Base-by-base conservation (phyloP, 2,329 filamentous ascomycete genomes). In the Arthrobotrys conoides region DNA sequence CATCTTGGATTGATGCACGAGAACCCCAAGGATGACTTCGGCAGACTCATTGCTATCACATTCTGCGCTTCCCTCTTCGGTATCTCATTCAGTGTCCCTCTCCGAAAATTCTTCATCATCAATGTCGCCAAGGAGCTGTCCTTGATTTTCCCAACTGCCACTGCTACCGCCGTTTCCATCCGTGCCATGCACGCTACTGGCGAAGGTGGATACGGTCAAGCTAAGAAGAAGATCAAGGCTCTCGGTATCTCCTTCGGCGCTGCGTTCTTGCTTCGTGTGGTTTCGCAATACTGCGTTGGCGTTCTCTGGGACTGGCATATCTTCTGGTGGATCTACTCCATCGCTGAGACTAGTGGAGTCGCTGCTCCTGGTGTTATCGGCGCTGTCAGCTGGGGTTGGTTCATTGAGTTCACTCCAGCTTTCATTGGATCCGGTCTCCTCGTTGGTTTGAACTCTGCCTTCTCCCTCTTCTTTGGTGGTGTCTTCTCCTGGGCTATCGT, bases 101-200 rank as follows among this genome's bases (percentile, higher is more conserved):
- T 90, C n/a, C 88, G 90, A 75, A 90, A 90, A 82, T 91, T 91
- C 85, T 91, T 91, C 85, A 88, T 91, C 83, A 88, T 91, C 83
- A 88, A 90, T 75, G 88, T 91, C 12, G 88, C 88, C 1, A 86
- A 88, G 6, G 88, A 90, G 83, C 84, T 90, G 38, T 87, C 86
- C 73, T 85, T 90, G 55, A 86, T 90, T 70, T 90, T 90, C 84
- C 89, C 89, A 2, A 88, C 88, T 0, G 84, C 88, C 0, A 89
- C 88, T 18, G 89, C 89, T 0, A 89, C 89, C 0, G 89, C 89
- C 27, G 86, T 90, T 84, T 89, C 88, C 1, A 90, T 91, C 75
- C 87, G 88, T 9, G 87, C 86, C 14, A 90, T 90, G 88, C 89
- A 91, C 82, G 86, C 87, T 67, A 67, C 70, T n/a, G 81, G 79